Evolutionary conservation across 441 rosid species (phyloP).

Genomic region (Arabidopsis hybrid): DNA sequence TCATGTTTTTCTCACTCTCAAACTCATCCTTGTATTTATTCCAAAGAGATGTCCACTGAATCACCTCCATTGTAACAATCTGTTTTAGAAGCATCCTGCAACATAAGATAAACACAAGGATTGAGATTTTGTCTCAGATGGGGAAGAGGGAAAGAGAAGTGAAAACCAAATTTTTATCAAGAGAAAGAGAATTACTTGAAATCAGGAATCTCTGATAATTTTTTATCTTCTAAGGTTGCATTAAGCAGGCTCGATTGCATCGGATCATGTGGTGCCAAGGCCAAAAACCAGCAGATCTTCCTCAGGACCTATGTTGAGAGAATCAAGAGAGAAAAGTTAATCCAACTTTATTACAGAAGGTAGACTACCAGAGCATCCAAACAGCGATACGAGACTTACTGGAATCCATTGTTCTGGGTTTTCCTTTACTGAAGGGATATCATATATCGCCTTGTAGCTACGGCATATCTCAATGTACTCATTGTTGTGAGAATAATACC

Average conservation of each 20-base stretch:
- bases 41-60: conserved; percentile 94
- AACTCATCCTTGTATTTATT: conserved; percentile 73
- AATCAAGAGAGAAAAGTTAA: not conserved
- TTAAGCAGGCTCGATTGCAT: conserved; percentile 93
- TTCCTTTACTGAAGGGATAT: conserved; percentile 79
- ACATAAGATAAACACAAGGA: conserved; percentile 26
- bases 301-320: conserved; percentile 63
- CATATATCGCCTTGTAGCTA: conserved; percentile 90
- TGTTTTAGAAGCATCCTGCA: conserved; percentile 80
- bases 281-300: conserved; percentile 91
- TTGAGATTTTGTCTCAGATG: not conserved
- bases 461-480: conserved; percentile 92
- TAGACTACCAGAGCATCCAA: not conserved
- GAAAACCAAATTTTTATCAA: conserved; percentile 4
- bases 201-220: conserved; percentile 76
- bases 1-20: conserved; percentile 80
- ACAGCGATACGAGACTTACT: conserved; percentile 47
- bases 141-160: not conserved
- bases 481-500: conserved; percentile 83
- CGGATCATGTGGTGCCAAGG: conserved; percentile 81
- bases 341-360: not conserved
- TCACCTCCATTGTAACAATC: conserved; percentile 88
- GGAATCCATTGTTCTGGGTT: conserved; percentile 76
- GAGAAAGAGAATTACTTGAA: conserved; percentile 59
- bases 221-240: conserved; percentile 81